Base-by-base conservation (phyloP, 768 basidiomycete species). In the Tricholoma bakamatsutake region DNA sequence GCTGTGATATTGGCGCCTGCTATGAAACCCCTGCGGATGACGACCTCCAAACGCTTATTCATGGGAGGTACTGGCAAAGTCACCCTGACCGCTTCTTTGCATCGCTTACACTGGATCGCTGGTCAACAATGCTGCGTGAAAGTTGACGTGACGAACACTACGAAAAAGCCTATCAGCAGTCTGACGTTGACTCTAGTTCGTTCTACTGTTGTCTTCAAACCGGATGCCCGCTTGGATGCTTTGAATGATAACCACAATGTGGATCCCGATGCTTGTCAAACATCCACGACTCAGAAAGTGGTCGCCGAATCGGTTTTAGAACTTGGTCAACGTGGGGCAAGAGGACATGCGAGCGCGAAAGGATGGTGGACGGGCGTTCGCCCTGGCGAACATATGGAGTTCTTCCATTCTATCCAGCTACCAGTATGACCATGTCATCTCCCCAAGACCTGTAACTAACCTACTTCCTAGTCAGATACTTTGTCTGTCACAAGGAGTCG, bases 361-460 rank as follows among this genome's bases (percentile, higher is more conserved):
- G 93, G 93, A 1, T 96, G 91, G 88, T 96, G 93, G 93, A 77
- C 82, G 5, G 94, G 94, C 7, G 83, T 95, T 5, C 70, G 74
- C 12, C 73, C 87, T 3, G 82, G 83, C 1, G 81, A 85, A 58
- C 73, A 75, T 5, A 71, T 76, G 8, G 76, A 82, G 17, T 90
- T 93, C 68, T 77, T 79, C 13, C 85, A 91, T 64, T 82, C 78
- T 52, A 76, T 97, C 6, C 64, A 81, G 8, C 64, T 95, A 40
- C 93, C 93, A 27, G 93, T 94, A 65, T 71, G 87, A 5, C 4
- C 35, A 11, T 24, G 5, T 72, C 13, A 12, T 51, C 42, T 59
- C 43, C 50, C 21, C 21, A 12, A 17, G 48, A 27, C 24, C 21
- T 21, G 27, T 52, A 13, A 53, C 31, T 59, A 39, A 49, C 61